phyloP scores from a whole-genome alignment of 2,329 filamentous ascomycete species.

The Thielaviopsis punctulata region DNA sequence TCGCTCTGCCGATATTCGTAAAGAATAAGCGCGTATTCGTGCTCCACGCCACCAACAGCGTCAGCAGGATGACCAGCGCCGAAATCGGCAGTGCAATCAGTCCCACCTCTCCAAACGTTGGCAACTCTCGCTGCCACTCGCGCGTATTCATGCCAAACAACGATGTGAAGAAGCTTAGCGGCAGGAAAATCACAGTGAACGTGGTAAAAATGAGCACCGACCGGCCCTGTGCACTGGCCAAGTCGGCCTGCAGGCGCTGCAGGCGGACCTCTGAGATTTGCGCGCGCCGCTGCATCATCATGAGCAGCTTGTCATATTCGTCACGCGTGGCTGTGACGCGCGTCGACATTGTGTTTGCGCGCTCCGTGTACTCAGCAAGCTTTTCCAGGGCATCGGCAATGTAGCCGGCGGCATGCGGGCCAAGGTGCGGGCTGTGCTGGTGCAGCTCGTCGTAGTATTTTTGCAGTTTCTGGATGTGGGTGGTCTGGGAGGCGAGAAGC shows the following conservation, averaged over 20 bases:
- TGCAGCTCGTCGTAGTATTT: constrained; percentile 23
- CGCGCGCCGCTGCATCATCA: constrained; percentile 49
- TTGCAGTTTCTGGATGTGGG: constrained; percentile 31
- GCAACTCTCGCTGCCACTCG: constrained; percentile 37
- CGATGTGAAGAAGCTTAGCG: constrained; percentile 46
- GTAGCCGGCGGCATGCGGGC: constrained; percentile 25
- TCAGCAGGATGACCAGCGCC: constrained; percentile 28
- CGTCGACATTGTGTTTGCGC: constrained; percentile 38
- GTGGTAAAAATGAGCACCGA: constrained; percentile 51
- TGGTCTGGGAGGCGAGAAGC: constrained; percentile 39
- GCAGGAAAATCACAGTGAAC: constrained; percentile 45
- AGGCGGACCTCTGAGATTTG: constrained; percentile 49
- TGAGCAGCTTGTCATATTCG: constrained; percentile 47
- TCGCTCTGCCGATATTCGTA: constrained; percentile 14
- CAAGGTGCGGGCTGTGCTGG: constrained; percentile 22
- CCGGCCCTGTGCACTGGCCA: constrained; percentile 42
- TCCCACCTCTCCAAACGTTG: constrained; percentile 28
- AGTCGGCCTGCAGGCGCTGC: constrained; percentile 43
- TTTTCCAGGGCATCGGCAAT: constrained; percentile 34
- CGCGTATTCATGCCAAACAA: constrained; percentile 48
- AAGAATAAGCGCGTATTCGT: constrained; percentile 23
- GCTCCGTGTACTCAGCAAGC: constrained; percentile 36
- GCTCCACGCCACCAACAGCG: constrained; percentile 40
- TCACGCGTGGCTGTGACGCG: constrained; percentile 40
- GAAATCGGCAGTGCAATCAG: constrained; percentile 31